Evolutionary conservation across 305 asterid genomes (phyloP).

Genomic region (Withania somnifera): DNA sequence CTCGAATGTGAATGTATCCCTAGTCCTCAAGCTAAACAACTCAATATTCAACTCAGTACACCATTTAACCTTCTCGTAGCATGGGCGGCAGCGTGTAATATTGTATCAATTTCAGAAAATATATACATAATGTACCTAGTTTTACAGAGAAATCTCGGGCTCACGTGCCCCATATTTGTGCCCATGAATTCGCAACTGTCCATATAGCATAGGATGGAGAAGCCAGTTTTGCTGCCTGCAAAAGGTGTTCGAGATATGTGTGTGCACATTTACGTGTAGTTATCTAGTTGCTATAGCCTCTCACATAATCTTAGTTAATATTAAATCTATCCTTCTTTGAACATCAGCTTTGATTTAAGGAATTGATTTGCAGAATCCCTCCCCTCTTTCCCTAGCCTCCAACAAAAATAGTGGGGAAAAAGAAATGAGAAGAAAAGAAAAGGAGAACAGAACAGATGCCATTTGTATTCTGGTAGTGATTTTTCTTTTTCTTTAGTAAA

Average conservation of each 20-base stretch:
- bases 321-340: not conserved
- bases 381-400: not conserved
- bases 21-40: no score
- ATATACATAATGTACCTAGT: no score
- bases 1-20: no score
- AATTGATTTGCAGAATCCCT: not conserved
- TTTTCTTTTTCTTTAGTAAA: not conserved
- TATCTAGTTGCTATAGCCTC: not conserved
- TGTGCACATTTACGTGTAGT: not conserved
- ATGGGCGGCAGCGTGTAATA: no score
- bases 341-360: not conserved
- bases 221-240: not conserved
- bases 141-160: no score
- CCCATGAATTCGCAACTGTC: no score
- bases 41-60: no score
- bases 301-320: not conserved
- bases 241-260: not conserved
- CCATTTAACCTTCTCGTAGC: no score
- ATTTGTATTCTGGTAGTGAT: not conserved
- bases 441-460: not conserved
- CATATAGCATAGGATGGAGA: not conserved
- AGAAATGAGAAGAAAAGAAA: not conserved
- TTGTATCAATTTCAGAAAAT: no score
- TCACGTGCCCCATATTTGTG: no score
- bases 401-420: not conserved